Conservation (phyloP, 2,329 filamentous ascomycete species). For the Endothia cerciana region DNA sequence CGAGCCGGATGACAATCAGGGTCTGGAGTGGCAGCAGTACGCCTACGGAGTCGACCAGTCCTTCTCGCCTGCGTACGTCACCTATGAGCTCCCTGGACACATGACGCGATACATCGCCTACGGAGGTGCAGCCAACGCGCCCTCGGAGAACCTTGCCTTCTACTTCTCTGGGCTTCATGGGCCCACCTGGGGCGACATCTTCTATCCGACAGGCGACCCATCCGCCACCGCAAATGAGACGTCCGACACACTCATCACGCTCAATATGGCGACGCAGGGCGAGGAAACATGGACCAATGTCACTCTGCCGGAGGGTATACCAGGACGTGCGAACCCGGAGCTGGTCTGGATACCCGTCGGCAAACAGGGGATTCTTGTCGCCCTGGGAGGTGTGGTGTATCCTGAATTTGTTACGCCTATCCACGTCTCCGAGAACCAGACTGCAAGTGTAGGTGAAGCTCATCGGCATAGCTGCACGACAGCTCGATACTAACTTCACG, state of each 20-base stretch:
- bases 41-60: constrained; percentile 52
- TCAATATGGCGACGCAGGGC: constrained; percentile 60
- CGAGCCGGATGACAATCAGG: constrained; percentile 45
- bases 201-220: constrained; percentile 38
- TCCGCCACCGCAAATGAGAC: constrained; percentile 47
- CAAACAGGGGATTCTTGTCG: constrained; percentile 73
- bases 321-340: constrained; percentile 64
- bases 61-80: constrained; percentile 50
- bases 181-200: constrained; percentile 53
- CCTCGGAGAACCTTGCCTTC: constrained; percentile 72
- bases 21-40: constrained; percentile 57
- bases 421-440: constrained; percentile 38
- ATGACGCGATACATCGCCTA: constrained; percentile 67
- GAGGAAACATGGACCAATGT: constrained; percentile 59
- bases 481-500: constrained; percentile 31
- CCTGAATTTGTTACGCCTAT: constrained; percentile 50
- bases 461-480: background rate
- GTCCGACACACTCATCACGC: constrained; percentile 61
- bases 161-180: constrained; percentile 70
- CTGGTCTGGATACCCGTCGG: constrained; percentile 80
- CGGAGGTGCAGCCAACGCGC: constrained; percentile 66
- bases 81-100: constrained; percentile 41
- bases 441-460: constrained; percentile 44
- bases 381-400: constrained; percentile 73
- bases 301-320: constrained; percentile 53